Evolutionary conservation across 345 rosid genomes (phyloP), one percentile per base, ranked within the genome.

Genomic region (Lumnitzera littorea): DNA sequence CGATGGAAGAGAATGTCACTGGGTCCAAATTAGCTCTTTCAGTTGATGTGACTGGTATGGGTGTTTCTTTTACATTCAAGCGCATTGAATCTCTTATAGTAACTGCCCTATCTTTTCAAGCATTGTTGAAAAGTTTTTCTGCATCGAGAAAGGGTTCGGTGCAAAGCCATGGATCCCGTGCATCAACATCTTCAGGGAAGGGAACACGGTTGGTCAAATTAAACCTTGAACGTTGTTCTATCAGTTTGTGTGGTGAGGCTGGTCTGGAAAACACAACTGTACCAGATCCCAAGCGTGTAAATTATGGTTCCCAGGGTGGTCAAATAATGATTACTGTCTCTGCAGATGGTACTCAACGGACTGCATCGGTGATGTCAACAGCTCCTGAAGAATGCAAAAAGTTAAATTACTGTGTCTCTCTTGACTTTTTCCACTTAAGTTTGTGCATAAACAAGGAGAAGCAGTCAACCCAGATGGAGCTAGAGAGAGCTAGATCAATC

Each of bases 261-360:
- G 74, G 74, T 61, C 62, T 90, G 87, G 97, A 90, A 24, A 83
- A 80, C 60, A 61, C 84, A 53, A 65, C 70, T 70, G 77, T 90
- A 72, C 83, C 73, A 23, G 96, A 94, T 74, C 96, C 99, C 53
- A 94, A 94, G 80, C 87, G 89, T 56, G 95, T 94, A 69, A 90
- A 90, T 79, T 90, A 87, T 86, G 99, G 99, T 62, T 90, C 99
- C 69, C 99, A 94, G 60, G 97, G 99, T 83, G 97, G 96, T 50
- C 84, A 77, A 55, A 80, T 82, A 70, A 67, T 79, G 50, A 72
- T 94, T 69, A 80, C 77, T 51, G 74, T 79, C 56, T 79, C 78
- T 72, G 86, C 83, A 66, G 99, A 88, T 68, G 96, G 97, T 52
- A 79, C 82, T 54, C 86, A 75, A 46, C 97, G 99, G 24, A 78